These are phyloP conservation scores for Aspergillus campestris DNA, from an alignment of 495 filamentous ascomycete species.

Conservation along the genomic window DNA sequence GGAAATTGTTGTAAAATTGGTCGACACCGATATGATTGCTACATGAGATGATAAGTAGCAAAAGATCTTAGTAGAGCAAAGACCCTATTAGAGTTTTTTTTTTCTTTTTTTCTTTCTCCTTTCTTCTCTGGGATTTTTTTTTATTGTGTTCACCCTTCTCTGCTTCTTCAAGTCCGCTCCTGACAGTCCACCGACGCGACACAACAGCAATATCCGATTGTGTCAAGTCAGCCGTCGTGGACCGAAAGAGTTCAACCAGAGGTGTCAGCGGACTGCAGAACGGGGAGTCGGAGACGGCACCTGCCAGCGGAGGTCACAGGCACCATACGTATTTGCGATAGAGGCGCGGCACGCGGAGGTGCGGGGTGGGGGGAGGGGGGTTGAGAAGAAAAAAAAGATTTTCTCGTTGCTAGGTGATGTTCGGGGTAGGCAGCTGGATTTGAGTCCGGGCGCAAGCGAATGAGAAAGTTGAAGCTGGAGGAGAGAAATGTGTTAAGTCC, in stretches of 20 bases:
- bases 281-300: constrained; percentile 21
- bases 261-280: constrained; percentile 12
- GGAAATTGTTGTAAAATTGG: not conserved
- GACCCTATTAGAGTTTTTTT: not conserved
- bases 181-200: too few relatives aligned
- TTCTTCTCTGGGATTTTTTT: too few relatives aligned
- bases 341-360: constrained; percentile 19
- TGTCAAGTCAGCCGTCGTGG: constrained; percentile 5
- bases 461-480: too few relatives aligned
- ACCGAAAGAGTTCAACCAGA: not conserved
- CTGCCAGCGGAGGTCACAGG: constrained; percentile 33
- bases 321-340: constrained; percentile 25
- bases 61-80: not conserved
- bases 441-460: too few relatives aligned
- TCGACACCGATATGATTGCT: constrained; percentile 8
- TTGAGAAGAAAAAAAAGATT: not conserved
- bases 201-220: too few relatives aligned
- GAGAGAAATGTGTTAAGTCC: too few relatives aligned
- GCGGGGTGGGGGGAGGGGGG: constrained; percentile 2
- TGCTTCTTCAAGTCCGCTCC: too few relatives aligned
- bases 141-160: too few relatives aligned
- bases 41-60: constrained; percentile 11
- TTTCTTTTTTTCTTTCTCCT: not conserved
- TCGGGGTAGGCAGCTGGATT: too few relatives aligned
- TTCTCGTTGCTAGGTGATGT: too few relatives aligned